Percentiles rank a stretch among this genome's conserved stretches.
Conservation (phyloP, 2,329 filamentous ascomycete genomes). For the Colletotrichum magnum region DNA sequence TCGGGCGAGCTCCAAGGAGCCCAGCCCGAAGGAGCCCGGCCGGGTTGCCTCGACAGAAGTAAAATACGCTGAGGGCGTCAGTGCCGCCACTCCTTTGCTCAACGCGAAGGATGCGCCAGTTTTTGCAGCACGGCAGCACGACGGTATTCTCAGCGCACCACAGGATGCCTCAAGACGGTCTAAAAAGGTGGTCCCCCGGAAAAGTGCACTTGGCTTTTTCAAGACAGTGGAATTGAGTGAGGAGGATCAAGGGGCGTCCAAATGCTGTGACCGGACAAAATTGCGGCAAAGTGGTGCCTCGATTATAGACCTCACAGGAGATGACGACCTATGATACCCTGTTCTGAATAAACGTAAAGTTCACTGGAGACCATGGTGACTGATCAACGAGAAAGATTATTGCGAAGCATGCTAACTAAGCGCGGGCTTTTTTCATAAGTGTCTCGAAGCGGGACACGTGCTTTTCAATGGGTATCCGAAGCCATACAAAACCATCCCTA, state of each 20-base stretch:
- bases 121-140: background rate
- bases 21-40: too few relatives aligned
- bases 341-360: background rate
- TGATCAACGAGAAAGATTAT: slow-evolving; percentile 5
- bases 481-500: background rate
- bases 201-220: slow-evolving; percentile 56
- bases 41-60: too few relatives aligned
- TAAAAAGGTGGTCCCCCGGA: slow-evolving; percentile 56
- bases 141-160: background rate
- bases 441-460: background rate
- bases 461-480: slow-evolving; percentile 30
- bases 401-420: slow-evolving; percentile 1
- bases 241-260: slow-evolving; percentile 43
- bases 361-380: background rate
- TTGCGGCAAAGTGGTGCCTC: slow-evolving; percentile 33
- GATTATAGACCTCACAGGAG: slow-evolving; percentile 40
- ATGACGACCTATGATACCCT: slow-evolving; percentile 10
- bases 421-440: background rate
- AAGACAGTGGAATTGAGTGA: slow-evolving; percentile 50
- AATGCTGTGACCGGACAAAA: background rate
- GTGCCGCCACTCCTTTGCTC: too few relatives aligned
- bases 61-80: too few relatives aligned
- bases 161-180: background rate
- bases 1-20: too few relatives aligned
- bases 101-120: too few relatives aligned